Evolutionary conservation across 2,329 filamentous ascomycete genomes (phyloP).

Genomic region (Alternaria sp.): DNA sequence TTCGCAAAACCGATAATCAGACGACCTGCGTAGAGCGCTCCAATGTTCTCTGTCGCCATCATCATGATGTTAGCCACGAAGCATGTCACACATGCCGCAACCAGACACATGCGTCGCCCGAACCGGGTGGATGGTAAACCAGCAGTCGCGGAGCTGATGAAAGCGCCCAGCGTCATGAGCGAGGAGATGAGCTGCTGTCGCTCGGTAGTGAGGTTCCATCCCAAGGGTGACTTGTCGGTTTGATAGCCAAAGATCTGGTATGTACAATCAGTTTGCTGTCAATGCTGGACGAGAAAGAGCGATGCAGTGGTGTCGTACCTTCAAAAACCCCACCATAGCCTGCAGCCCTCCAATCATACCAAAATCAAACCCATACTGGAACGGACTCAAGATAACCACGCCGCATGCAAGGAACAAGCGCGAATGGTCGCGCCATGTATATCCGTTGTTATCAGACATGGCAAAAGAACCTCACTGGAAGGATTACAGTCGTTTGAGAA

Average conservation of each 20-base stretch:
- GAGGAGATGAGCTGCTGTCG: constrained; percentile 56
- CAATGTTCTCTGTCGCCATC: constrained; percentile 63
- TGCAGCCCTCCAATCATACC: constrained; percentile 60
- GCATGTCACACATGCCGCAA: constrained; percentile 58
- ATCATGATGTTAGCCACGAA: constrained; percentile 62
- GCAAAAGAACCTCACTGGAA: neutral
- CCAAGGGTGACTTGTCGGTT: constrained; percentile 40
- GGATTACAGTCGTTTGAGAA: neutral
- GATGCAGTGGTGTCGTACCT: constrained; percentile 38
- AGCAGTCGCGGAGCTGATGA: constrained; percentile 51
- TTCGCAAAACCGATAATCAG: constrained; percentile 64
- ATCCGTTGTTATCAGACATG: constrained; percentile 29
- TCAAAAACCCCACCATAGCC: constrained; percentile 59
- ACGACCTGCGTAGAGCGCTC: constrained; percentile 62
- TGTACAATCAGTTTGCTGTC: neutral
- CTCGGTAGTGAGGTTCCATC: constrained; percentile 52
- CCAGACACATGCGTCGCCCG: constrained; percentile 55
- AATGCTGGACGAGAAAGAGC: too few species aligned
- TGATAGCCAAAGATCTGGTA: constrained; percentile 39
- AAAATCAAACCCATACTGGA: constrained; percentile 62
- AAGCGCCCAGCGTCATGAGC: constrained; percentile 56
- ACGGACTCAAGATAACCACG: constrained; percentile 57
- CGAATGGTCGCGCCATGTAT: constrained; percentile 50
- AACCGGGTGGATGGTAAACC: constrained; percentile 51
- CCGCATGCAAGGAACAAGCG: constrained; percentile 57